Conservation (phyloP, 1,284 basidiomycete genomes). For the Cryptococcus sp. region DNA sequence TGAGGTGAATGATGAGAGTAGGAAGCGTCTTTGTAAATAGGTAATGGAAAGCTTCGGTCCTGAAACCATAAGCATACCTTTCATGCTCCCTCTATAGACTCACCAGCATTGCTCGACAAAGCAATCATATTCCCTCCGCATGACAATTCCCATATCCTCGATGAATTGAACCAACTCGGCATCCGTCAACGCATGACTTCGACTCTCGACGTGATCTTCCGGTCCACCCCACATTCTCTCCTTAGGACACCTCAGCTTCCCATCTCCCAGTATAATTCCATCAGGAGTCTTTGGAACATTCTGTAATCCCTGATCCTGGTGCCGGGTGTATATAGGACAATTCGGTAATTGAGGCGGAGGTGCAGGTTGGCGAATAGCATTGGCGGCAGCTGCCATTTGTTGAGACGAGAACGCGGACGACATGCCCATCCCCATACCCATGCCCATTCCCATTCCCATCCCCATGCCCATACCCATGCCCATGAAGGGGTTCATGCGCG, state of each 20-base stretch:
- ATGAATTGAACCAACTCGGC: conserved; percentile 42
- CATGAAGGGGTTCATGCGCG: conserved; percentile 1
- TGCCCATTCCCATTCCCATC: not conserved
- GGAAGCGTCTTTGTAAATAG: conserved; percentile 45
- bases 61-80: conserved; percentile 10
- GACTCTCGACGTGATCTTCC: conserved; percentile 27
- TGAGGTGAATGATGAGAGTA: conserved; percentile 45
- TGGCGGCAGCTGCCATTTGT: conserved; percentile 30
- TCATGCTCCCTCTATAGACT: conserved; percentile 10
- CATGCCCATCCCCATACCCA: not conserved
- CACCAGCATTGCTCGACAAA: conserved; percentile 50
- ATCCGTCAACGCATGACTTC: conserved; percentile 30
- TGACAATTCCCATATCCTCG: conserved; percentile 39
- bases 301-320: conserved; percentile 28
- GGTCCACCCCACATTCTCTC: conserved; percentile 31
- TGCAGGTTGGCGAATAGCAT: conserved; percentile 38
- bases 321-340: conserved; percentile 32
- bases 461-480: too few species aligned
- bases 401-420: conserved; percentile 16
- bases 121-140: conserved; percentile 45
- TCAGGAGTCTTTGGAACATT: conserved; percentile 1
- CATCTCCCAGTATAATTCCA: conserved; percentile 6
- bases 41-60: conserved; percentile 49
- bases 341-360: conserved; percentile 41
- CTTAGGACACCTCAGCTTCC: conserved; percentile 18